Evolutionary conservation across 345 rosid species (phyloP), one percentile per base, ranked within the genome.

Genomic region (Salix brachista): DNA sequence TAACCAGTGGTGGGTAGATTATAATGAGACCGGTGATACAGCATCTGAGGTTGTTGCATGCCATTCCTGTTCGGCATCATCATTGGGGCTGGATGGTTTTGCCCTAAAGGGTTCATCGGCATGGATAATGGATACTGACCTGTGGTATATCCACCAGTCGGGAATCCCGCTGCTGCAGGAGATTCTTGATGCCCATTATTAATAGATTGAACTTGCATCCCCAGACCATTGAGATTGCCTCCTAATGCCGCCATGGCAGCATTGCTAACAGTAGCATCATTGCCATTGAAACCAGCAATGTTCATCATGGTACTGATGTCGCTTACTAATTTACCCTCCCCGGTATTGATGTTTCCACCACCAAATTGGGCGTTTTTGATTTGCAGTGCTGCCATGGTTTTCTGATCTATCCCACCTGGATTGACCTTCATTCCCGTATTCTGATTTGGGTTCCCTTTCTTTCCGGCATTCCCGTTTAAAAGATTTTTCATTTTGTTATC

Each of bases 1-100:
- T 90, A 92, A 65, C 91, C 94, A 52, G 91, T 90, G 84, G 64
- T 89, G 1, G 90, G 80, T 66, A 78, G 94, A 68, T 81, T 80
- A 58, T 80, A 73, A 10, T 88, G 83, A 9, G 94, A 82, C 73
- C 92, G 84, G 74, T 90, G 89, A 61, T 90, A 90, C 89, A 88
- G 87, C 90, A 92, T 87, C 75, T 88, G 96, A 0, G 90, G 90
- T 71, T 79, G 88, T 39, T 71, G 89, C 85, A 80, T 69, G 75
- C 78, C 64, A 19, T 80, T 80, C 83, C 87, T 79, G 61, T 80
- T 87, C 67, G 82, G 91, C 88, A 81, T 86, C 90, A 77, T 74
- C 84, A 84, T 69, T 76, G 85, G 68, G 79, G 67, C 81, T 25
- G 81, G 84, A 75, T 79, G 79, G 70, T 83, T 81, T 65, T 81